Conservation (phyloP, 371 early-diverging fungal genomes). For the Mucor sp. region DNA sequence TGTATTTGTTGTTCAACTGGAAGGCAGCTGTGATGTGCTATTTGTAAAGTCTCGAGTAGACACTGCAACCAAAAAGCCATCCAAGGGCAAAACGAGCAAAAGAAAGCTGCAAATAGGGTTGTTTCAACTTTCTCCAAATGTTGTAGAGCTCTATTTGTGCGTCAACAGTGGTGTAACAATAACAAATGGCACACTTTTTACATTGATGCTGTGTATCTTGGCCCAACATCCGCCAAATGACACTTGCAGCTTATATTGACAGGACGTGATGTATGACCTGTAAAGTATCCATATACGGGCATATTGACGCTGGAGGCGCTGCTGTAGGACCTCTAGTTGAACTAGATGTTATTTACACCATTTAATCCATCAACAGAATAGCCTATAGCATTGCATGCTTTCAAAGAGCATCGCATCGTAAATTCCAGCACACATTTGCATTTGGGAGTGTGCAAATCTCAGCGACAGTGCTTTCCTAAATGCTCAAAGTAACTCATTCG, state of each 20-base stretch:
- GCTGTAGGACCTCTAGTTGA: too few relatives aligned
- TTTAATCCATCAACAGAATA: neutral
- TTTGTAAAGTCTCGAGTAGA: neutral
- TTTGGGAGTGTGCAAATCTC: too few relatives aligned
- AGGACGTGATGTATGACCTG: too few relatives aligned
- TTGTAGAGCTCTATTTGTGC: neutral
- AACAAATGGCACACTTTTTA: neutral
- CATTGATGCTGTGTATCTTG: neutral
- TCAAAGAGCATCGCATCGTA: too few relatives aligned
- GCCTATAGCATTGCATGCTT: too few relatives aligned
- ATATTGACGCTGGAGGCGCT: too few relatives aligned
- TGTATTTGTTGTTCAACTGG: neutral
- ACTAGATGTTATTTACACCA: neutral
- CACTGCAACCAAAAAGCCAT: neutral
- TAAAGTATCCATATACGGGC: too few relatives aligned
- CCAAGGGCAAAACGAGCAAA: neutral
- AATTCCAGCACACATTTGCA: too few relatives aligned
- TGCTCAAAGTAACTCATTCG: too few relatives aligned
- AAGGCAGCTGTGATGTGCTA: neutral
- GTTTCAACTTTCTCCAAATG: neutral
- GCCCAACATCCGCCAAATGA: neutral
- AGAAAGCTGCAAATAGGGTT: neutral
- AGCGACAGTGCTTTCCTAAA: too few relatives aligned
- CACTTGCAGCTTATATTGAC: too few relatives aligned
- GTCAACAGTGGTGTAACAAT: neutral